Conservation (phyloP, 225 moss, liverwort and hornwort genomes). For the Marchantia polymorpha region DNA sequence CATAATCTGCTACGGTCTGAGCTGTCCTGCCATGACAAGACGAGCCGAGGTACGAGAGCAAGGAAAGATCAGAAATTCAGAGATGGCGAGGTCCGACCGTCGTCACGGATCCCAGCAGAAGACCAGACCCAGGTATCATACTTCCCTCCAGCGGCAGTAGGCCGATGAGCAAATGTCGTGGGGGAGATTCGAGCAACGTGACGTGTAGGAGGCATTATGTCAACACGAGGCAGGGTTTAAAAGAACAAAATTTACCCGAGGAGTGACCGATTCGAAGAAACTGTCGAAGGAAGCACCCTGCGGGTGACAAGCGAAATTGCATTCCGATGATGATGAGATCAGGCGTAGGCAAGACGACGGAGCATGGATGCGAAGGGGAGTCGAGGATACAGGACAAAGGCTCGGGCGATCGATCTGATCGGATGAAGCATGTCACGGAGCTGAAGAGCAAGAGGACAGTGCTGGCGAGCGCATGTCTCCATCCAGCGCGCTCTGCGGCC, state of each 20-base stretch:
- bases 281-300: no score
- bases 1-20: no score
- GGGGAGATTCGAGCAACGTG: background rate
- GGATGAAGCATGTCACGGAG: background rate
- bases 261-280: background rate
- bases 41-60: no score
- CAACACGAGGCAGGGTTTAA: background rate
- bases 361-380: background rate
- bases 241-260: background rate
- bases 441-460: background rate
- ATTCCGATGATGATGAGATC: background rate
- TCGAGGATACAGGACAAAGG: background rate
- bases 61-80: no score
- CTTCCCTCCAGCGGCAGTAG: no score
- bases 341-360: background rate
- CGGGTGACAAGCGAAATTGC: no score
- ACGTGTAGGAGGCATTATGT: background rate
- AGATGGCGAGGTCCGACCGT: no score
- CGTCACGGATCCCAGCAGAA: no score
- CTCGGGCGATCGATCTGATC: slow-evolving; percentile 5
- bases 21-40: no score
- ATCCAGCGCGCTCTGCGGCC: background rate
- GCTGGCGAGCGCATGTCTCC: background rate
- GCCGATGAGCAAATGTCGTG: background rate
- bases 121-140: no score